phyloP scores from a whole-genome alignment of 2,329 filamentous ascomycete species.

The Colletotrichum echinochloae region DNA sequence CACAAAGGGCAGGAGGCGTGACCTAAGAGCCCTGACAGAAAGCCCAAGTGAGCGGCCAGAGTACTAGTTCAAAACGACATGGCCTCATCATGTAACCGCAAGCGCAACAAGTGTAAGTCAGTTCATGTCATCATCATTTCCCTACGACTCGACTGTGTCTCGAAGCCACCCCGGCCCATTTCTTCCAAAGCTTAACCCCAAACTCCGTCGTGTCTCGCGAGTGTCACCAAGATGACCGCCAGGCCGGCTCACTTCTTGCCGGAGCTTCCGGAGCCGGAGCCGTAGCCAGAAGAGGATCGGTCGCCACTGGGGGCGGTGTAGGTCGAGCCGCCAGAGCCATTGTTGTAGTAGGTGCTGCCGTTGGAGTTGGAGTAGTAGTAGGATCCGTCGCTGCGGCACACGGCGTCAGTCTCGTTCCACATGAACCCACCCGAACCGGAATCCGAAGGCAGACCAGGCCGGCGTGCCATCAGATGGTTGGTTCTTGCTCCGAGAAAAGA shows the following conservation, averaged over 20 bases:
- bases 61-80: background rate
- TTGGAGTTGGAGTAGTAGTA: constrained; percentile 81
- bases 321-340: constrained; percentile 66
- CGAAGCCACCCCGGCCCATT: background rate
- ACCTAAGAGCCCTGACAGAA: background rate
- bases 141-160: background rate
- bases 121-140: background rate
- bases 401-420: background rate
- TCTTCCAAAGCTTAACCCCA: background rate
- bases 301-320: constrained; percentile 69
- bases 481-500: constrained; percentile 22
- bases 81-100: background rate
- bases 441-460: no score
- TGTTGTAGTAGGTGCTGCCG: constrained; percentile 76
- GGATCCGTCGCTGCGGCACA: constrained; percentile 65
- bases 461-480: background rate
- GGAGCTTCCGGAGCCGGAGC: constrained; percentile 32
- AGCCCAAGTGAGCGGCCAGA: no score
- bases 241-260: constrained; percentile 25
- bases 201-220: background rate
- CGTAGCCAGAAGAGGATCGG: constrained; percentile 44
- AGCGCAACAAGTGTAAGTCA: background rate
- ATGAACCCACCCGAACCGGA: background rate
- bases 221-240: background rate
- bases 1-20: background rate